Evolutionary conservation across 441 rosid species (phyloP).

Genomic region (Melastoma candidum): DNA sequence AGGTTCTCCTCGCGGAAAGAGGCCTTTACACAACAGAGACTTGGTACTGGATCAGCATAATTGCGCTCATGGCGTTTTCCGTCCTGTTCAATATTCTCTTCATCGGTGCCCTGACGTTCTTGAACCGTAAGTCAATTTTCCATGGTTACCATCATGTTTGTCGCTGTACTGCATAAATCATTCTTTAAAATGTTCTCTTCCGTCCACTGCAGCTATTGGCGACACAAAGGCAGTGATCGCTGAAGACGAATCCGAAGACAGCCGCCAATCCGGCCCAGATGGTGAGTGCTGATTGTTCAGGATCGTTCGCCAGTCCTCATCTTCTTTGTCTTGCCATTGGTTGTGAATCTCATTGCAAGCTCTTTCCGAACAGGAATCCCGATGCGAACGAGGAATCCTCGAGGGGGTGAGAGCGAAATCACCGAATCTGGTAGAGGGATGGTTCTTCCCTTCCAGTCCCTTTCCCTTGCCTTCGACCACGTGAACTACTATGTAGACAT

Average conservation of each 20-base stretch:
- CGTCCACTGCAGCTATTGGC: background rate
- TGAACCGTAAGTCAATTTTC: slow-evolving; percentile 2
- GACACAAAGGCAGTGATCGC: background rate
- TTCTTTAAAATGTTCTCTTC: background rate
- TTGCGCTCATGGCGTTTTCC: background rate
- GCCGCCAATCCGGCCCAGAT: slow-evolving; percentile 3
- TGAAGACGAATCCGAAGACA: background rate
- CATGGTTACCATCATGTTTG: background rate
- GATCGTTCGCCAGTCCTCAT: too few species aligned
- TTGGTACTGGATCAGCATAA: slow-evolving; percentile 7
- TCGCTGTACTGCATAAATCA: background rate
- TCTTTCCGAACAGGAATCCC: background rate
- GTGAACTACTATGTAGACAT: slow-evolving; percentile 78
- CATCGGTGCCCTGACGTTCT: slow-evolving; percentile 5
- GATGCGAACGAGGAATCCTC: background rate
- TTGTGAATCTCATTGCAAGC: too few species aligned
- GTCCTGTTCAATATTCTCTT: slow-evolving; percentile 5
- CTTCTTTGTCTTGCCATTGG: too few species aligned
- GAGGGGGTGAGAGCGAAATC: background rate
- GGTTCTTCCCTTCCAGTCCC: slow-evolving; percentile 80
- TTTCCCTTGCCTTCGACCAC: slow-evolving; percentile 71
- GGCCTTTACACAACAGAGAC: slow-evolving; percentile 7
- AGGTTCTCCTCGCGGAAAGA: slow-evolving; percentile 1
- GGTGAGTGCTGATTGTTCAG: background rate
- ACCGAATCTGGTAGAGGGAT: slow-evolving; percentile 44